Evolutionary conservation across 140 eudicot genomes (phyloP).

Genomic region (Stevia rebaudiana): DNA sequence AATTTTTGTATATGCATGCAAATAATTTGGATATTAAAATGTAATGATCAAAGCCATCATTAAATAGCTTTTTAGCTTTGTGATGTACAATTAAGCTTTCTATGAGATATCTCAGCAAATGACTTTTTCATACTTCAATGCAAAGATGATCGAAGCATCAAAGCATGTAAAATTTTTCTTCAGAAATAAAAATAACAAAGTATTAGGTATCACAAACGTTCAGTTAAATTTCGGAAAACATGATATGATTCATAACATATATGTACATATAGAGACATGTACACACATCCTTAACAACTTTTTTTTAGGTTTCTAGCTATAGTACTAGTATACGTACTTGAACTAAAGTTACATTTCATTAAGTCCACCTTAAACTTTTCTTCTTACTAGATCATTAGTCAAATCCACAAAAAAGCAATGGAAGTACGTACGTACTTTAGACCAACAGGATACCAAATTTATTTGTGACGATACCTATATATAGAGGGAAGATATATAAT

Average conservation of each 20-base stretch:
- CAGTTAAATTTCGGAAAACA: too few species aligned
- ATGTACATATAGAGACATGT: too few species aligned
- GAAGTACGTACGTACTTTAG: constrained; percentile 5
- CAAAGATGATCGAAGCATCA: not conserved
- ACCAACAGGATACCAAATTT: constrained; percentile 3
- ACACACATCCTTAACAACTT: not conserved
- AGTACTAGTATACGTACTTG: constrained; percentile 11
- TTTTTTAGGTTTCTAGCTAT: not conserved
- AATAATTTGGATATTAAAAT: not conserved
- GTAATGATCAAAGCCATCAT: constrained; percentile 10
- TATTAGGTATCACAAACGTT: too few species aligned
- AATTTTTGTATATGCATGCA: not conserved
- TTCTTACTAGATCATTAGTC: constrained; percentile 14
- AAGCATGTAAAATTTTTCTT: not conserved
- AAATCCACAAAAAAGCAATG: constrained; percentile 9
- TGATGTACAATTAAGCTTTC: not conserved
- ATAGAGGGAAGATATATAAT: not conserved
- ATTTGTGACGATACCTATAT: not conserved
- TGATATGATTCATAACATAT: too few species aligned
- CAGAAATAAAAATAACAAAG: not conserved
- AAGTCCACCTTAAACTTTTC: constrained; percentile 9
- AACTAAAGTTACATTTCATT: not conserved
- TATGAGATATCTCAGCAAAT: not conserved
- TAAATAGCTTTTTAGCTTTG: not conserved
- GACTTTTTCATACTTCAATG: not conserved